A percentile compares a stretch with the other conserved stretches of the same genome.
These are phyloP conservation scores for Magnusiomyces fungicola DNA, from an alignment of 1,139 yeast species.

Conservation along the genomic window DNA sequence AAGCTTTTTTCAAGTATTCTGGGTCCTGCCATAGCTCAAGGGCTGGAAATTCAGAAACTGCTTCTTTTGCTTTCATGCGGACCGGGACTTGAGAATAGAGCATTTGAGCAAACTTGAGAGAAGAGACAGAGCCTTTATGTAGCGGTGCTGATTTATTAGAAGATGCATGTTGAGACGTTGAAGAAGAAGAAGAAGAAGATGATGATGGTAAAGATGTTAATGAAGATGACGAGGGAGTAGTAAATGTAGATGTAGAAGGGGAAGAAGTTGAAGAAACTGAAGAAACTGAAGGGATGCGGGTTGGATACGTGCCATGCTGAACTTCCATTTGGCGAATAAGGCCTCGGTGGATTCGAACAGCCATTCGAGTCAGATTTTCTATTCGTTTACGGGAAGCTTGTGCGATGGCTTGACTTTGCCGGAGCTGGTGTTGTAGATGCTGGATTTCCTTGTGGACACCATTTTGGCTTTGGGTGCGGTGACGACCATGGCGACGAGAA, in stretches of 20 bases:
- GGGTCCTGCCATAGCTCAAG: constrained; percentile 17
- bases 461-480: too few species aligned
- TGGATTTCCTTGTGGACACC: neutral
- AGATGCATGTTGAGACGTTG: too few species aligned
- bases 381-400: neutral
- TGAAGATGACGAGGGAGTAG: neutral
- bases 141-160: too few species aligned
- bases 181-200: too few species aligned
- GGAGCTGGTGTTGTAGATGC: constrained; percentile 1
- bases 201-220: too few species aligned
- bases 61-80: constrained; percentile 13
- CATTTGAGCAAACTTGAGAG: constrained; percentile 17
- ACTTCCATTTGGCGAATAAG: constrained; percentile 26
- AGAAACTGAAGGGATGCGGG: constrained; percentile 8
- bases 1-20: constrained; percentile 16
- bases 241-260: neutral
- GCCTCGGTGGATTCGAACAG: constrained; percentile 13
- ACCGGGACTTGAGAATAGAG: constrained; percentile 23
- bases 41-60: constrained; percentile 6
- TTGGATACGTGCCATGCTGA: constrained; percentile 23
- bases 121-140: neutral
- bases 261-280: neutral
- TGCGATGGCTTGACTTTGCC: neutral
- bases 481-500: too few species aligned
- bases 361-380: neutral